Evolutionary conservation across 768 basidiomycete genomes (phyloP), one percentile per base, ranked within the genome.

Genomic region (Rubroboletus satanas): DNA sequence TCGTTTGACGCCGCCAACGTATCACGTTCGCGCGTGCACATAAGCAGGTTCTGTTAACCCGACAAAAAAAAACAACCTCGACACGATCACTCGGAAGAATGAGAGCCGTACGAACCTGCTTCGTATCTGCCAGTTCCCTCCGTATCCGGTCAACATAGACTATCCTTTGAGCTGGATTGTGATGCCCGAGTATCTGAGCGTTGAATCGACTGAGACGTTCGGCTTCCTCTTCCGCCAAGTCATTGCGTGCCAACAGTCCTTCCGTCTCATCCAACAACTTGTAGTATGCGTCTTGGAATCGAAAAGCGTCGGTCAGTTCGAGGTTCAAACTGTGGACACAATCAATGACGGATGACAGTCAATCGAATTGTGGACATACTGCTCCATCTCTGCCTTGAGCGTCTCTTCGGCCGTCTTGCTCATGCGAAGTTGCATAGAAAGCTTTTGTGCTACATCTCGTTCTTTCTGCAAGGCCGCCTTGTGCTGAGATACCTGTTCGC

Each of bases 131-230:
- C 46, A 95, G 73, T 66, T 96, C 93, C 52, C 79, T 75, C 35
- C 93, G 79, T 49, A 97, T 83, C 51, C 84, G 79, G 55, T 95
- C 94, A 15, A 97, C 84, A 61, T 96, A 95, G 68, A 84, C 76
- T 62, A 97, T 93, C 55, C 84, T 82, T 70, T 96, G 93, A 2
- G 84, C 83, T 9, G 90, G 88, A 65, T 95, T 94, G 33, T 80
- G 78, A 66, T 95, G 93, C 0, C 90, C 83, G 17, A 93, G 73
- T 54, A 96, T 88, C 66, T 93, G 84, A 0, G 90, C 88, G 59
- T 95, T 95, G 73, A 92, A 87, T 63, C 77, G 79, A 60, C 88
- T 84, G 41, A 96, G 78, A n/a, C 77, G 74, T 37, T 80, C 76
- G 0, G 88, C 83, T 67, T 96, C 94, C 39, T 84, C 84, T 63